phyloP scores from a whole-genome alignment of 768 basidiomycete species.

The Vishniacozyma victoriae region DNA sequence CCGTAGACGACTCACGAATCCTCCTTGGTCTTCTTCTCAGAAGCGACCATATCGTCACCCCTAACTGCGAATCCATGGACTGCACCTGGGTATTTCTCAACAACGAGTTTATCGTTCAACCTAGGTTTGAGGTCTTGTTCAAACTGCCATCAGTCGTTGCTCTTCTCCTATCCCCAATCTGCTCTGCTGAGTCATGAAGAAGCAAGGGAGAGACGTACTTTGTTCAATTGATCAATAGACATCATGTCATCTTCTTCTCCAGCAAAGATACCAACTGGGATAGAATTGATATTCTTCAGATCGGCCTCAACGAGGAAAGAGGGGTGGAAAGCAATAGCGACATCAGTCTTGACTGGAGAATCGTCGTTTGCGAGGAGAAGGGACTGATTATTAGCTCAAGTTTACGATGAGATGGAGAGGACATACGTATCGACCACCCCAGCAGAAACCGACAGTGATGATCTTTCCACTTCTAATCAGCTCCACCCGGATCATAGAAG shows the following conservation, averaged over 20 bases:
- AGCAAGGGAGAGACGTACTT: conserved; percentile 20
- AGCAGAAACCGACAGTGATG: conserved; percentile 47
- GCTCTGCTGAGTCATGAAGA: no score
- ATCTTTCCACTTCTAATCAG: conserved; percentile 35
- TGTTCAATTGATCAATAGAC: conserved; percentile 19
- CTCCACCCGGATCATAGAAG: neutral
- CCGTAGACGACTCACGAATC: conserved; percentile 17
- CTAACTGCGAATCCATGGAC: conserved; percentile 46
- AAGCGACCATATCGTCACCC: conserved; percentile 33
- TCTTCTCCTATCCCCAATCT: no score
- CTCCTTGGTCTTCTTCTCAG: conserved; percentile 43
- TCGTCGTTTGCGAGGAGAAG: conserved; percentile 27
- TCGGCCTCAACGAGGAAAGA: conserved; percentile 42
- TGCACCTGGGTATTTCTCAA: conserved; percentile 9
- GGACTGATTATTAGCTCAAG: neutral
- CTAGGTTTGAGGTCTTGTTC: conserved; percentile 22
- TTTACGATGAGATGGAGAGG: neutral
- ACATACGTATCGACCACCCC: conserved; percentile 43
- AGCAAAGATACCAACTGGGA: conserved; percentile 38
- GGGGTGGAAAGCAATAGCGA: conserved; percentile 49
- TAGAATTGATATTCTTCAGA: conserved; percentile 30
- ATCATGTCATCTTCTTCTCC: conserved; percentile 40
- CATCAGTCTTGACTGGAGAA: conserved; percentile 24
- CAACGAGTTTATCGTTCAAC: conserved; percentile 16
- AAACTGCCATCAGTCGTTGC: neutral